Percentiles rank a stretch among this genome's conserved stretches.
phyloP scores from a whole-genome alignment of 1,284 basidiomycete species.

The Rhodotorula glutinis region DNA sequence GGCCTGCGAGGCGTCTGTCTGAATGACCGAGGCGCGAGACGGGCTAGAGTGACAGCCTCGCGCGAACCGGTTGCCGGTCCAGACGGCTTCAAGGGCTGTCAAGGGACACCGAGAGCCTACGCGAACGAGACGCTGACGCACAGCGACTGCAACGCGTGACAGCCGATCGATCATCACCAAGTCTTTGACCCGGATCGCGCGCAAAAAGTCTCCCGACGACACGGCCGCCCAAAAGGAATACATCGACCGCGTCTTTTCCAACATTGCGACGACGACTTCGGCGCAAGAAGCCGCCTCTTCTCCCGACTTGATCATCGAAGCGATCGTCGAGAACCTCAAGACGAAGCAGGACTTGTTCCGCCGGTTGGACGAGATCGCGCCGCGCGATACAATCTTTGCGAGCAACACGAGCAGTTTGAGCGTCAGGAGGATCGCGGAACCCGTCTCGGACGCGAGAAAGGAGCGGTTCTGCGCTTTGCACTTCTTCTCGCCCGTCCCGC shows the following conservation, averaged over 20 bases:
- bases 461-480: constrained; percentile 55
- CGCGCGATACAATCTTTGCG: constrained; percentile 54
- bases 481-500: constrained; percentile 51
- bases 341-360: constrained; percentile 58
- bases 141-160: background rate
- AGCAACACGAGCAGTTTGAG: constrained; percentile 58
- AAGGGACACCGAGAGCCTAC: too few species aligned
- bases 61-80: background rate
- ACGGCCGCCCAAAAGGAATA: constrained; percentile 48
- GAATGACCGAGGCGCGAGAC: too few species aligned
- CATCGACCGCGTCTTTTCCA: constrained; percentile 51
- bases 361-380: constrained; percentile 54
- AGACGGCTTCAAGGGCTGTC: background rate
- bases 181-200: constrained; percentile 54
- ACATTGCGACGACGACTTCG: constrained; percentile 55
- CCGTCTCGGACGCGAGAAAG: constrained; percentile 45
- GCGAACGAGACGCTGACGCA: background rate
- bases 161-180: constrained; percentile 55
- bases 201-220: constrained; percentile 54
- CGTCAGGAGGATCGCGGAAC: constrained; percentile 55
- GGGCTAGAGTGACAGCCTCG: background rate
- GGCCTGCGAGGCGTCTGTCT: background rate
- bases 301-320: constrained; percentile 58
- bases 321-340: constrained; percentile 58
- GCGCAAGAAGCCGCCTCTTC: constrained; percentile 53